phyloP scores from a whole-genome alignment of 345 rosid species.

The Litchi chinensis region DNA sequence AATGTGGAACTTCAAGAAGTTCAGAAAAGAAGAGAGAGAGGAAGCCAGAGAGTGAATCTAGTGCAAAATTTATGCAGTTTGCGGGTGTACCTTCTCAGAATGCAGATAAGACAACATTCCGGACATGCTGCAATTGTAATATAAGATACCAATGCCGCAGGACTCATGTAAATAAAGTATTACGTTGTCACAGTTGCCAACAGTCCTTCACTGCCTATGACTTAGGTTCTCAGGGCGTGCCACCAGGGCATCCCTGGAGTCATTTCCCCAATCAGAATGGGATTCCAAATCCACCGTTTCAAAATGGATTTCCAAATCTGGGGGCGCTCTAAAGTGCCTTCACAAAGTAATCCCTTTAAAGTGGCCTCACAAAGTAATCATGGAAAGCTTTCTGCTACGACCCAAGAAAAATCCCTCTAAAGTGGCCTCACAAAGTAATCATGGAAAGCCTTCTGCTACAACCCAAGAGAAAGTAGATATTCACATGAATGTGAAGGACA shows the following conservation, averaged over 20 bases:
- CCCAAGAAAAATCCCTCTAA: background rate
- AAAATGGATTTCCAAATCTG: conserved; percentile 37
- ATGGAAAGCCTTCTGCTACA: conserved; percentile 35
- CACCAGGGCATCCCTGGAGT: conserved; percentile 31
- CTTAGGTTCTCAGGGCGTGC: conserved; percentile 33
- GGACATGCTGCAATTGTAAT: conserved; percentile 69
- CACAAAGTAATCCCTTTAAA: conserved; percentile 1
- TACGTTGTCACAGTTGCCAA: conserved; percentile 61
- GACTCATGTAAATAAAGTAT: conserved; percentile 33
- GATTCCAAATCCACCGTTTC: conserved; percentile 34
- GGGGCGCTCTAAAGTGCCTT: conserved; percentile 36
- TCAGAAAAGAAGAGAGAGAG: conserved; percentile 40
- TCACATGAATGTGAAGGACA: conserved; percentile 26
- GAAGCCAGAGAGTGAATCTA: conserved; percentile 37
- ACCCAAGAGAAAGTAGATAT: conserved; percentile 36
- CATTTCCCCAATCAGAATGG: conserved; percentile 30
- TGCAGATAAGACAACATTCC: conserved; percentile 47
- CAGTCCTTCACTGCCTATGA: conserved; percentile 53
- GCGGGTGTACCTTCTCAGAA: conserved; percentile 29
- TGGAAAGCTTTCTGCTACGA: conserved; percentile 34
- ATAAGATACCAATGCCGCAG: conserved; percentile 43
- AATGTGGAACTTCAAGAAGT: conserved; percentile 26
- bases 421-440: conserved; percentile 3
- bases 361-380: conserved; percentile 8
- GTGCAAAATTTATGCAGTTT: conserved; percentile 4